Conservation (phyloP, 169 alveolate species). For the Amoebophrya sp. region DNA sequence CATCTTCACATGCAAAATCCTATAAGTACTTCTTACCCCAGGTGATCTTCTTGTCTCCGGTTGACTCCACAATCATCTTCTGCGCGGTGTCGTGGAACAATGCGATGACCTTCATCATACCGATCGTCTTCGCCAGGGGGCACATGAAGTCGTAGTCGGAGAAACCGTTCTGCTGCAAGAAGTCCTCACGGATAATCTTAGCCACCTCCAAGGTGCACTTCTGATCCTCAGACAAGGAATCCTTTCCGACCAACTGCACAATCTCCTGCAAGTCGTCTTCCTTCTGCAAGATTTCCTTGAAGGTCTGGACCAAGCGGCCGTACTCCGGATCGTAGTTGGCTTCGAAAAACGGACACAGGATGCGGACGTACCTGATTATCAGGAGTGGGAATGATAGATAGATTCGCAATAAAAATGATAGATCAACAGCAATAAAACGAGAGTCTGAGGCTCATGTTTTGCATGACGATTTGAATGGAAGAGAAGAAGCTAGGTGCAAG, state of each 20-base stretch:
- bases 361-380: not conserved
- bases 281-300: conserved; percentile 79
- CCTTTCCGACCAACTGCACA: conserved; percentile 95
- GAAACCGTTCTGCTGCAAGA: conserved; percentile 95
- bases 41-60: conserved; percentile 70
- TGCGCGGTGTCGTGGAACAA: conserved; percentile 79
- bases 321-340: conserved; percentile 44
- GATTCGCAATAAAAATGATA: no score
- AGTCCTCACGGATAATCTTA: conserved; percentile 94
- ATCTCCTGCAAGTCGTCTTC: conserved; percentile 95
- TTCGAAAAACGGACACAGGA: conserved; percentile 46
- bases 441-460: no score
- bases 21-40: no score
- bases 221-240: conserved; percentile 93
- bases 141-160: conserved; percentile 57
- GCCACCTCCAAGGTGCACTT: conserved; percentile 86
- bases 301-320: conserved; percentile 32
- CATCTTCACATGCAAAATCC: no score
- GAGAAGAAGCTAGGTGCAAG: no score
- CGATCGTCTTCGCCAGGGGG: conserved; percentile 68
- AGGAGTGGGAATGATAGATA: no score
- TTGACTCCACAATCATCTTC: conserved; percentile 61
- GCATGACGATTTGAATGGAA: no score
- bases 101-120: conserved; percentile 90
- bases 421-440: no score